Evolutionary conservation across 306 rosid species (phyloP), one percentile per base, ranked within the genome.

Genomic region (Dalbergia cultrata): DNA sequence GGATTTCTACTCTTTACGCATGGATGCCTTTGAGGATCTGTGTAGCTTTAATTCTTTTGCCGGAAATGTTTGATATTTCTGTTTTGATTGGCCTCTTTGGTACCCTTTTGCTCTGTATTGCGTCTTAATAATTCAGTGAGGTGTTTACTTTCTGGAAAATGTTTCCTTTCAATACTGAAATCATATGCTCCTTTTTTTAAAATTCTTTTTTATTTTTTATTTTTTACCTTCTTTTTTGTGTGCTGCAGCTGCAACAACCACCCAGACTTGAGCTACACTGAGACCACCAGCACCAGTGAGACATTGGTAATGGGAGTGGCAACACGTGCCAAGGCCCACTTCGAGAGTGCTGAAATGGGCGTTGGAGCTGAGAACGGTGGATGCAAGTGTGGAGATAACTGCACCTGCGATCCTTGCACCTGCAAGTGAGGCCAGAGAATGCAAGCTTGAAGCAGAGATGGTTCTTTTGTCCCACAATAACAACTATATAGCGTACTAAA

Each of bases 351-450:
- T 70, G 98, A 91, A 78, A 85, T 88, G 89, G 89, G 85, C 12
- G 84, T 62, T 33, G 78, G 22, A 0, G 90, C 87, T 12, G 97
- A 84, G 83, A 79, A 77, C 33, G 93, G 31, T 50, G 92, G 92
- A 13, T 94, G 98, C 95, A 91, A 88, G 83, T 94, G 98, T 54
- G 93, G 98, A 83, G 39, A 91, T 58, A 95, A 97, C 3, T 94
- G 98, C 91, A 88, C 18, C 58, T 94, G 98, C 66, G 80, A 92
- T 26, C 31, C 31, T 26, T 94, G 98, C 91, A 88, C 18, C 58
- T 94, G 98, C 66, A 81, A 92, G 74, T 92, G 94, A 91, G 62
- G 9, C 12, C 12, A 11, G 9, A 43, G 7, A 57, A 4, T 21
- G 1, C 39, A 44, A 57, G 6, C 50, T 67, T 67, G 53, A 78